These are phyloP conservation scores for Moesziomyces sp. DNA, from an alignment of 1,284 basidiomycete genomes.

Conservation along the genomic window DNA sequence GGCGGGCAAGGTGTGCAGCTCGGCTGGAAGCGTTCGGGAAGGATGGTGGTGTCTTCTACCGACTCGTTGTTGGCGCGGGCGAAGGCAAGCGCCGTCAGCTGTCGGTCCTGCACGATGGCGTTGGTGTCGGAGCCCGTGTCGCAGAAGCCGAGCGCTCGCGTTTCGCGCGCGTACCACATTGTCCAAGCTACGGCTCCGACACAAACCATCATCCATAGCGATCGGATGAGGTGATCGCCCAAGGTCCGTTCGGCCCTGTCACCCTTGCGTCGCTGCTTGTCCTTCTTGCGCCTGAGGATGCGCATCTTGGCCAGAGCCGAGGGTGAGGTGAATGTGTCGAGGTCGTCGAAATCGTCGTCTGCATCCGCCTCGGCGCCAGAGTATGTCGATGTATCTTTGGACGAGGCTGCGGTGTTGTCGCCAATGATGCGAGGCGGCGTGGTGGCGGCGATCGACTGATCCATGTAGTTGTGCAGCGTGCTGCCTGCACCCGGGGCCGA, in stretches of 20 bases:
- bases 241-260: slow-evolving; percentile 7
- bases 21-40: slow-evolving; percentile 41
- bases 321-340: slow-evolving; percentile 30
- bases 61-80: slow-evolving; percentile 35
- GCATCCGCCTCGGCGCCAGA: slow-evolving; percentile 5
- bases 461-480: slow-evolving; percentile 51
- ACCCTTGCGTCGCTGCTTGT: slow-evolving; percentile 23
- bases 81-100: slow-evolving; percentile 24
- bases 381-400: slow-evolving; percentile 3
- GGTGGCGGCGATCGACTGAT: slow-evolving; percentile 32
- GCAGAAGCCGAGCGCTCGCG: slow-evolving; percentile 57
- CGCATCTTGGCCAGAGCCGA: slow-evolving; percentile 43
- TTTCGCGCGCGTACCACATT: slow-evolving; percentile 58
- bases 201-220: slow-evolving; percentile 5
- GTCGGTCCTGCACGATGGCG: slow-evolving; percentile 34
- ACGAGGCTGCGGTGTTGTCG: slow-evolving; percentile 4
- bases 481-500: slow-evolving; percentile 6
- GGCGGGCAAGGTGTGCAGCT: slow-evolving; percentile 59
- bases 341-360: slow-evolving; percentile 29
- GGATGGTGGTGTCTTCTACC: slow-evolving; percentile 24
- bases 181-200: slow-evolving; percentile 24
- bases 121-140: slow-evolving; percentile 46
- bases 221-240: slow-evolving; percentile 10
- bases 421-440: slow-evolving; percentile 49
- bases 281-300: slow-evolving; percentile 22